These are phyloP conservation scores for Posidonia australis DNA, from an alignment of 106 monocot genomes.

Conservation along the genomic window DNA sequence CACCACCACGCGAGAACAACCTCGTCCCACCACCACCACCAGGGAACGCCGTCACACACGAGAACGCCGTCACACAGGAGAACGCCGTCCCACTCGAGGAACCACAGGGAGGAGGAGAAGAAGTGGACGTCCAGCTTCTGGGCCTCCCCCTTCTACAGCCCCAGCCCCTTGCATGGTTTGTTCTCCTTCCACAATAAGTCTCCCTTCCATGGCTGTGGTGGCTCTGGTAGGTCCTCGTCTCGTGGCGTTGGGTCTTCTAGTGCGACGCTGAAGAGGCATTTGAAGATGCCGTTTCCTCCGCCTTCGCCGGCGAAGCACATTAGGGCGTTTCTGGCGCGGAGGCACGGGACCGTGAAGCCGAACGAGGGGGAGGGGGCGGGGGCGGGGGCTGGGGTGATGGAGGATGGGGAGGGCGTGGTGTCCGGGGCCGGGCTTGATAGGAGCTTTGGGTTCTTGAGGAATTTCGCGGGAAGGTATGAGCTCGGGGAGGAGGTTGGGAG, in stretches of 20 bases:
- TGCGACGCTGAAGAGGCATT: conserved; percentile 40
- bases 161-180: conserved; percentile 44
- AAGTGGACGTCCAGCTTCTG: conserved; percentile 32
- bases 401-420: conserved; percentile 22
- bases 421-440: conserved; percentile 35
- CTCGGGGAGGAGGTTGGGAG: conserved; percentile 71
- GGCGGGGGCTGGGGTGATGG: conserved; percentile 20
- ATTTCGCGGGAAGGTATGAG: conserved; percentile 49
- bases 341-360: conserved; percentile 52
- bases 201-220: background rate
- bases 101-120: background rate
- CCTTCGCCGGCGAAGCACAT: conserved; percentile 85
- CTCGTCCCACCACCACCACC: background rate
- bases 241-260: conserved; percentile 18
- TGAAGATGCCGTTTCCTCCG: conserved; percentile 52
- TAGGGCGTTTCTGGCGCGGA: conserved; percentile 42
- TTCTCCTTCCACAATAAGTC: conserved; percentile 47
- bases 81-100: background rate
- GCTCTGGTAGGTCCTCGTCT: conserved; percentile 7
- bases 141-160: conserved; percentile 32
- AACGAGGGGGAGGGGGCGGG: conserved; percentile 21
- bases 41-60: too few species aligned
- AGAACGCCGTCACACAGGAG: background rate
- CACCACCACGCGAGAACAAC: background rate
- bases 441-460: conserved; percentile 58